Percentiles rank a stretch among this genome's conserved stretches.
Conservation (phyloP, 1,284 basidiomycete genomes). For the Anthracocystis setariae region DNA sequence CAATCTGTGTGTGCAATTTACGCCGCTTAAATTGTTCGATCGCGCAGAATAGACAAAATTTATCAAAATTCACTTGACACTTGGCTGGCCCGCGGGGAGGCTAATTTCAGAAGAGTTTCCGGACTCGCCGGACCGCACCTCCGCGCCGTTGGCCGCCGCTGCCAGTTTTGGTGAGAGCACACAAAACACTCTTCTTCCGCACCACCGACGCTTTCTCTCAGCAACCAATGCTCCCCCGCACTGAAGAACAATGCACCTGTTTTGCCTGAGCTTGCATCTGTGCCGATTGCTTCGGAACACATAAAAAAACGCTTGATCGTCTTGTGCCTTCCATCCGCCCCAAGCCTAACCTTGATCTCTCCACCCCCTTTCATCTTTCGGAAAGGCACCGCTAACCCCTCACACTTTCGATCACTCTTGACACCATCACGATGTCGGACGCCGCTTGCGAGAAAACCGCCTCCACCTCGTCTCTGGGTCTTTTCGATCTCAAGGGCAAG, state of each 20-base stretch:
- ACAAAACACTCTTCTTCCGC: too few species aligned
- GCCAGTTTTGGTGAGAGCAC: too few species aligned
- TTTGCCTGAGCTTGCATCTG: too few species aligned
- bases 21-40: too few species aligned
- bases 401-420: not conserved
- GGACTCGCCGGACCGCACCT: not conserved
- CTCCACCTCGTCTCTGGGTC: slow-evolving; percentile 19
- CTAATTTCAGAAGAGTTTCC: not conserved
- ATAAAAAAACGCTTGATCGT: too few species aligned
- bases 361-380: not conserved
- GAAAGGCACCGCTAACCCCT: not conserved
- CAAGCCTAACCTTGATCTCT: not conserved
- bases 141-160: not conserved
- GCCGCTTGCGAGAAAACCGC: slow-evolving; percentile 44
- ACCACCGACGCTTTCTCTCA: not conserved
- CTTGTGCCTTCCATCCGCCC: too few species aligned
- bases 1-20: too few species aligned
- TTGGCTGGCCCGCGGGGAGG: not conserved
- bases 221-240: not conserved
- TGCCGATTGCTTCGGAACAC: too few species aligned
- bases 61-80: not conserved
- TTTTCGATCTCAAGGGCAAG: slow-evolving; percentile 56
- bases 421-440: slow-evolving; percentile 20
- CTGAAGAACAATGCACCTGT: not conserved
- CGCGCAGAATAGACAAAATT: too few species aligned